Evolutionary conservation across 192 early-diverging fungal species (phyloP).

Genomic region (Coemansia sp.): DNA sequence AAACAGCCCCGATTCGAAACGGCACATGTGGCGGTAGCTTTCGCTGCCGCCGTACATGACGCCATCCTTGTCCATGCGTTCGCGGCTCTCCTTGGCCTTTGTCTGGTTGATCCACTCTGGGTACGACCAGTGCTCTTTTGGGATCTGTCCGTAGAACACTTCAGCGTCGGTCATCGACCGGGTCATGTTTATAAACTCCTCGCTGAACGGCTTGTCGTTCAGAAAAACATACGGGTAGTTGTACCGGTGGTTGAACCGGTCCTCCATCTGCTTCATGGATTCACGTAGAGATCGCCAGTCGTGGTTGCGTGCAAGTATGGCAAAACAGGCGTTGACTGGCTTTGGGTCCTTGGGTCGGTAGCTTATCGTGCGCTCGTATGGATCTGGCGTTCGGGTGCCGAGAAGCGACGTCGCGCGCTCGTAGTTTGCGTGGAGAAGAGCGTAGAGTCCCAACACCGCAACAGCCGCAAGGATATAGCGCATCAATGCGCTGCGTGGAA

Average conservation of each 20-base stretch:
- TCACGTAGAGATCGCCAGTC: constrained; percentile 62
- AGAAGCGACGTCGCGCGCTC: constrained; percentile 25
- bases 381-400: constrained; percentile 11
- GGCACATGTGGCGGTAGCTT: constrained; percentile 53
- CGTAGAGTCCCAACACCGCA: constrained; percentile 19
- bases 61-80: constrained; percentile 55
- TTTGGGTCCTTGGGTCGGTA: constrained; percentile 36
- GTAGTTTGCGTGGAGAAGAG: constrained; percentile 43
- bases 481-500: constrained; percentile 32
- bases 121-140: constrained; percentile 72
- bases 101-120: constrained; percentile 71
- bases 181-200: constrained; percentile 65
- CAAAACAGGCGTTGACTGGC: constrained; percentile 61
- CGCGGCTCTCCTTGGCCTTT: constrained; percentile 48
- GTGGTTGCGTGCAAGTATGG: constrained; percentile 67
- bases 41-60: constrained; percentile 49
- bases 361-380: constrained; percentile 26
- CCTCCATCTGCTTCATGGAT: constrained; percentile 72
- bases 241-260: constrained; percentile 73
- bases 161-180: constrained; percentile 57
- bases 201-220: constrained; percentile 71
- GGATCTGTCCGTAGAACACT: constrained; percentile 63
- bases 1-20: constrained; percentile 48
- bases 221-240: constrained; percentile 84
- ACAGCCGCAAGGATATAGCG: constrained; percentile 40